Evolutionary conservation across 2,329 filamentous ascomycete genomes (phyloP).

Genomic region (Microcyclospora pomicola): DNA sequence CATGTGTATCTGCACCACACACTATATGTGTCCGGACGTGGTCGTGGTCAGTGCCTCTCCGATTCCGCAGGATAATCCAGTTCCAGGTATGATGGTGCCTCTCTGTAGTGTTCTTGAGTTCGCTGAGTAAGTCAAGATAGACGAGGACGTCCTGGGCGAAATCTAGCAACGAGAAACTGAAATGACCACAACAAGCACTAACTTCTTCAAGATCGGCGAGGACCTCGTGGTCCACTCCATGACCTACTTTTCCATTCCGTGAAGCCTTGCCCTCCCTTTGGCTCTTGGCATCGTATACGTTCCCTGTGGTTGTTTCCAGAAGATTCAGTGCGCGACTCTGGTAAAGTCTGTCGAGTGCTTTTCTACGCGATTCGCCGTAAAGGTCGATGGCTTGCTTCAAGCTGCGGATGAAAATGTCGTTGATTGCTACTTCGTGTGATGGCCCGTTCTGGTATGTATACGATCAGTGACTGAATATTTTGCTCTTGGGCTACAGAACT

Average conservation of each 20-base stretch:
- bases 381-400: constrained; percentile 66
- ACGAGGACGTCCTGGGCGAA: constrained; percentile 80
- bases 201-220: constrained; percentile 95
- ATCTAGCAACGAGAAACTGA: constrained; percentile 79
- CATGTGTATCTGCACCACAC: no score
- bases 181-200: constrained; percentile 92
- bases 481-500: no score
- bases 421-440: constrained; percentile 53
- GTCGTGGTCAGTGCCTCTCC: constrained; percentile 12
- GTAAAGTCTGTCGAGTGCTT: constrained; percentile 69
- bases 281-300: background rate
- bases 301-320: constrained; percentile 33
- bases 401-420: constrained; percentile 67
- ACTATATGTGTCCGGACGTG: no score
- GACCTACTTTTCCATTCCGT: no score
- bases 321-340: constrained; percentile 58
- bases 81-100: constrained; percentile 53
- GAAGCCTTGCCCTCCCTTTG: no score
- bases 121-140: constrained; percentile 72
- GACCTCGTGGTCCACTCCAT: no score
- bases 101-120: constrained; percentile 56
- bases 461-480: background rate
- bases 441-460: background rate
- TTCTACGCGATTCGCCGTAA: constrained; percentile 61
- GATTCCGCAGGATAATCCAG: constrained; percentile 48